Evolutionary conservation across 805 yeast species (phyloP).

Genomic region (Komagataella kurtzmanii): DNA sequence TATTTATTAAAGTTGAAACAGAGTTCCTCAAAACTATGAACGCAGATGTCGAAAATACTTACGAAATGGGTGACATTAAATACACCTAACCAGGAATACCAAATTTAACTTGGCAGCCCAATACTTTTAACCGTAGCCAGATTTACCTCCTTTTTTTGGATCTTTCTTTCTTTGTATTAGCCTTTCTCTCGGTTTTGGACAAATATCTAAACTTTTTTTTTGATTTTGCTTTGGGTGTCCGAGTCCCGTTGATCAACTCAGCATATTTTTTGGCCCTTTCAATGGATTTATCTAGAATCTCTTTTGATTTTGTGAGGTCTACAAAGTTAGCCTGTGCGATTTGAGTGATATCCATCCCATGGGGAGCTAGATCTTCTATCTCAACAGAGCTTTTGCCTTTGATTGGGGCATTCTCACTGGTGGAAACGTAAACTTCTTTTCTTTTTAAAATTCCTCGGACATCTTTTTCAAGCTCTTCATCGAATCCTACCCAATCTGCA

Average conservation of each 20-base stretch:
- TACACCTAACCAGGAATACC: not conserved
- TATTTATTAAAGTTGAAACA: slow-evolving; percentile 69
- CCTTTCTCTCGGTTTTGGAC: slow-evolving; percentile 65
- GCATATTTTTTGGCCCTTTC: slow-evolving; percentile 79
- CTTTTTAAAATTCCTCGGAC: slow-evolving; percentile 30
- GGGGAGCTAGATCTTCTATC: slow-evolving; percentile 42
- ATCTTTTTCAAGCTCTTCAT: slow-evolving; percentile 9
- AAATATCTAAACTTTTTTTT: slow-evolving; percentile 84
- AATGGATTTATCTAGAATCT: slow-evolving; percentile 62
- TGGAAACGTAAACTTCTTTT: slow-evolving; percentile 25
- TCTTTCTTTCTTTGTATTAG: slow-evolving; percentile 27
- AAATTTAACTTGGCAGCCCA: not conserved
- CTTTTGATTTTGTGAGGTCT: slow-evolving; percentile 50
- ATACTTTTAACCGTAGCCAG: slow-evolving; percentile 15
- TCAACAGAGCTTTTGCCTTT: slow-evolving; percentile 34
- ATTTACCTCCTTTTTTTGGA: slow-evolving; percentile 14
- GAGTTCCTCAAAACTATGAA: slow-evolving; percentile 32
- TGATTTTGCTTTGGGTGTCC: slow-evolving; percentile 18
- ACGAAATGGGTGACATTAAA: not conserved
- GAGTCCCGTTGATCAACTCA: slow-evolving; percentile 25
- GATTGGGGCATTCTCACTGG: slow-evolving; percentile 21
- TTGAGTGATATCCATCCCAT: slow-evolving; percentile 23
- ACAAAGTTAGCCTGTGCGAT: slow-evolving; percentile 59
- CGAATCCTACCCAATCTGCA: slow-evolving; percentile 30
- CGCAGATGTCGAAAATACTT: not conserved